Evolutionary conservation across 1,284 basidiomycete genomes (phyloP).

Genomic region (Ceratorhiza oryzae-sativae): DNA sequence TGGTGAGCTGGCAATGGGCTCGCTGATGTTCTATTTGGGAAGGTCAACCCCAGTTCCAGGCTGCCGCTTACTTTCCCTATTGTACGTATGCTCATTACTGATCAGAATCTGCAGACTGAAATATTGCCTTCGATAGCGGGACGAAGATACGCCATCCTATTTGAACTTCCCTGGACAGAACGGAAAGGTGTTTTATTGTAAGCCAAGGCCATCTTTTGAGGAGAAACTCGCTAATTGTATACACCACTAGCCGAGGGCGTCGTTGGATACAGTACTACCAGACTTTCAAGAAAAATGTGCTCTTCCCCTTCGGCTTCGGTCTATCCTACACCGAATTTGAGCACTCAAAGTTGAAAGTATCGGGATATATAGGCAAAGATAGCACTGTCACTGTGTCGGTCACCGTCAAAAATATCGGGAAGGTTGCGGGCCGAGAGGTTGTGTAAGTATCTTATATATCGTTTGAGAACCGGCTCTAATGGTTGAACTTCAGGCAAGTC

Average conservation of each 20-base stretch:
- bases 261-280: constrained; percentile 45
- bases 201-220: not conserved
- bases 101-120: not conserved
- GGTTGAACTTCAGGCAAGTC: constrained; percentile 44
- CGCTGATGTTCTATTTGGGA: constrained; percentile 47
- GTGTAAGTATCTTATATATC: constrained; percentile 38
- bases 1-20: constrained; percentile 53
- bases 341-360: constrained; percentile 39
- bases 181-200: constrained; percentile 37
- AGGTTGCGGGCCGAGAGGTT: constrained; percentile 48
- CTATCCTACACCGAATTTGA: constrained; percentile 42
- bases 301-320: constrained; percentile 45
- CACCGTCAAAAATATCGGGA: constrained; percentile 51
- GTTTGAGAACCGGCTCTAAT: not conserved
- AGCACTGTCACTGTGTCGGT: constrained; percentile 46
- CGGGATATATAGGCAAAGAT: constrained; percentile 15
- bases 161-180: constrained; percentile 43
- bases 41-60: constrained; percentile 45
- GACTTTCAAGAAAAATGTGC: constrained; percentile 41
- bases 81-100: not conserved
- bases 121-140: constrained; percentile 9
- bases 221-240: not conserved
- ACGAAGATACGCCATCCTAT: constrained; percentile 43
- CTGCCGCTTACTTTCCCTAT: constrained; percentile 45
- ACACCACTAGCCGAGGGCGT: constrained; percentile 41